Evolutionary conservation across 2,329 filamentous ascomycete genomes (phyloP).

Genomic region (Trichophyton simii): DNA sequence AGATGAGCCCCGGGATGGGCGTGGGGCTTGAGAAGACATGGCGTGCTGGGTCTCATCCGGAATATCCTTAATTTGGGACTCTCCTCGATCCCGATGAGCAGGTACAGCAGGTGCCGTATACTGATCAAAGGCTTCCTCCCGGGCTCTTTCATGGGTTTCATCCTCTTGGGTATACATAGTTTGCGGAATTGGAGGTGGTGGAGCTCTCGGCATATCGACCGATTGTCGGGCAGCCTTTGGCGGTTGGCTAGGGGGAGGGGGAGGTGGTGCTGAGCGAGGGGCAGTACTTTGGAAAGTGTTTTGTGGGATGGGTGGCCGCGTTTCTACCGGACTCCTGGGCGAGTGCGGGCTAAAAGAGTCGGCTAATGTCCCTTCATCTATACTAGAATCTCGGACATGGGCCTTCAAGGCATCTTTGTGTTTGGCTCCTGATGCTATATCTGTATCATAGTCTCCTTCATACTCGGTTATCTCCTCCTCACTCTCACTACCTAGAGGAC

Average conservation of each 20-base stretch:
- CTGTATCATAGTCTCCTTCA: constrained; percentile 94
- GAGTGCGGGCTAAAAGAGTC: constrained; percentile 43
- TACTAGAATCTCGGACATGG: constrained; percentile 62
- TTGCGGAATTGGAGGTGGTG: constrained; percentile 49
- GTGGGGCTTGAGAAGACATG: constrained; percentile 28
- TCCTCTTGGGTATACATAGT: constrained; percentile 13
- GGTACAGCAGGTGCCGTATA: constrained; percentile 24
- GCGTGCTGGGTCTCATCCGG: constrained; percentile 22
- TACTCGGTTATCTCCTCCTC: constrained; percentile 83
- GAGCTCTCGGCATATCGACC: constrained; percentile 56
- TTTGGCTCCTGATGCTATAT: constrained; percentile 85
- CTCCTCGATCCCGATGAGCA: constrained; percentile 19
- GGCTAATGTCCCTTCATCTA: constrained; percentile 52
- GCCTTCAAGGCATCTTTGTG: constrained; percentile 87
- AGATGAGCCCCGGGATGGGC: constrained; percentile 43
- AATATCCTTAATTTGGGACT: not conserved
- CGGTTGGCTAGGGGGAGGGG: constrained; percentile 52
- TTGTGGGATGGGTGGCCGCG: constrained; percentile 41
- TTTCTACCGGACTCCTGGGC: constrained; percentile 29
- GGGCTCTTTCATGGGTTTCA: constrained; percentile 39
- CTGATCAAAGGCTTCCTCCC: constrained; percentile 42
- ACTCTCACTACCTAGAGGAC: constrained; percentile 45
- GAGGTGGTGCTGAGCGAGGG: constrained; percentile 44
- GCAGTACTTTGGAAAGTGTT: constrained; percentile 38
- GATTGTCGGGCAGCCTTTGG: constrained; percentile 49